Conservation (phyloP, 2,329 filamentous ascomycete species). For the Penicillium sp. region DNA sequence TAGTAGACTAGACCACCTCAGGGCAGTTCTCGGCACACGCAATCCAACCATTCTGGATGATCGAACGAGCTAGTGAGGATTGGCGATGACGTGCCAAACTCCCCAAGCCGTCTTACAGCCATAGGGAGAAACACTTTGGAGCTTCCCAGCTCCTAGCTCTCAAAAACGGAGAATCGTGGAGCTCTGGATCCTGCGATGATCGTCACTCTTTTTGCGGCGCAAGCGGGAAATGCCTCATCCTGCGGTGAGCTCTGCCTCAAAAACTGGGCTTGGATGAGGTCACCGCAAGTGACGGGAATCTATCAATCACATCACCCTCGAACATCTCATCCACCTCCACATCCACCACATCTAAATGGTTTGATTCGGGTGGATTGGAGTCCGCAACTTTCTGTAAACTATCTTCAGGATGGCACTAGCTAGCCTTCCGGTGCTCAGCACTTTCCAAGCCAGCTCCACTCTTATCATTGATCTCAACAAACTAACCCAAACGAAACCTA, state of each 20-base stretch:
- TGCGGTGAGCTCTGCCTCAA: slow-evolving; percentile 2
- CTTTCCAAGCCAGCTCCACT: neutral
- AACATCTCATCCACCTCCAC: too few species aligned
- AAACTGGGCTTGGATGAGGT: slow-evolving; percentile 1
- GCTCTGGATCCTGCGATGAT: slow-evolving; percentile 1
- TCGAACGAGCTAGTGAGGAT: too few species aligned
- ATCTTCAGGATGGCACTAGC: neutral
- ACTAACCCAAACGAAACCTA: neutral
- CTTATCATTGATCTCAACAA: neutral
- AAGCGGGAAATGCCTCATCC: neutral
- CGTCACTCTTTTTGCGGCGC: slow-evolving; percentile 3
- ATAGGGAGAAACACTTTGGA: too few species aligned
- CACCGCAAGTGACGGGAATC: neutral
- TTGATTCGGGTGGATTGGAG: neutral
- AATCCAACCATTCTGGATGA: too few species aligned
- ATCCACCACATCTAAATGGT: neutral
- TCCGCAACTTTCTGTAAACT: too few species aligned
- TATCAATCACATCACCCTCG: neutral
- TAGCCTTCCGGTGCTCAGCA: neutral
- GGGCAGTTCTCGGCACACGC: too few species aligned
- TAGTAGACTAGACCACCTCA: too few species aligned
- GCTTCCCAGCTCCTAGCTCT: neutral
- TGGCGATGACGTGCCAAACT: too few species aligned
- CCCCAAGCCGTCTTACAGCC: too few species aligned
- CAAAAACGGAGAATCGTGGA: slow-evolving; percentile 1